Percentiles rank a stretch among this genome's conserved stretches.
These are phyloP conservation scores for Cyclostephanos tholiformis DNA, from an alignment of 108 stramenopile species.

Conservation along the genomic window DNA sequence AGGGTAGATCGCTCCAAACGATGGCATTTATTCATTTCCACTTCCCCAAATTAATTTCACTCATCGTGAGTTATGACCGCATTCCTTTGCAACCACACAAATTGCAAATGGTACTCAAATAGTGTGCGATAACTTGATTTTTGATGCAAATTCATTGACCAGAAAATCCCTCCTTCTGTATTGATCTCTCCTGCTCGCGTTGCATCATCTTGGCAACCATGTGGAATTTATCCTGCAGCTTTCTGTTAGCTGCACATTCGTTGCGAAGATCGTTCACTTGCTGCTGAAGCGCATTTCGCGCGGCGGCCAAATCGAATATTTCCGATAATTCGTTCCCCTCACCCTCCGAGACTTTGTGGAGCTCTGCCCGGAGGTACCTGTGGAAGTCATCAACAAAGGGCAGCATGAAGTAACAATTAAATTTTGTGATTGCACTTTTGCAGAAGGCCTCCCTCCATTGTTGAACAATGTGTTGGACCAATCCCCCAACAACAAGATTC, in stretches of 20 bases:
- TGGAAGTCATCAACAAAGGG: slow-evolving; percentile 92
- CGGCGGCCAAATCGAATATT: slow-evolving; percentile 70
- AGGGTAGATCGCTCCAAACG: slow-evolving; percentile 15
- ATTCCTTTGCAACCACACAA: slow-evolving; percentile 4
- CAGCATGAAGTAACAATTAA: slow-evolving; percentile 94
- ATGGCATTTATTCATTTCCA: slow-evolving; percentile 7
- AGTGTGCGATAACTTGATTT: too few species aligned
- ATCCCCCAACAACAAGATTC: slow-evolving; percentile 78
- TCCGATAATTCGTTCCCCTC: slow-evolving; percentile 56
- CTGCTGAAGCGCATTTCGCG: slow-evolving; percentile 56
- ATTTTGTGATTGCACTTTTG: slow-evolving; percentile 85
- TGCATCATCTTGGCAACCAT: slow-evolving; percentile 73
- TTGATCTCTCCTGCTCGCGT: slow-evolving; percentile 57
- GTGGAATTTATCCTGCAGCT: slow-evolving; percentile 85
- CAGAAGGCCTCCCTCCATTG: slow-evolving; percentile 89
- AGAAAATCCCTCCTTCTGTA: slow-evolving; percentile 34
- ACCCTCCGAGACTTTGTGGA: slow-evolving; percentile 73
- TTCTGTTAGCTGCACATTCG: slow-evolving; percentile 83
- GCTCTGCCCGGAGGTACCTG: slow-evolving; percentile 70
- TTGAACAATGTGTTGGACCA: slow-evolving; percentile 89
- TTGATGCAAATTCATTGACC: slow-evolving; percentile 4
- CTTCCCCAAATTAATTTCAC: neutral
- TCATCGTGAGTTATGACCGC: slow-evolving; percentile 9
- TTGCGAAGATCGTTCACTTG: slow-evolving; percentile 71
- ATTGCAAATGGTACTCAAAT: neutral